phyloP scores from a whole-genome alignment of 2,329 filamentous ascomycete species.

The Fusarium pseudoanthophilum region DNA sequence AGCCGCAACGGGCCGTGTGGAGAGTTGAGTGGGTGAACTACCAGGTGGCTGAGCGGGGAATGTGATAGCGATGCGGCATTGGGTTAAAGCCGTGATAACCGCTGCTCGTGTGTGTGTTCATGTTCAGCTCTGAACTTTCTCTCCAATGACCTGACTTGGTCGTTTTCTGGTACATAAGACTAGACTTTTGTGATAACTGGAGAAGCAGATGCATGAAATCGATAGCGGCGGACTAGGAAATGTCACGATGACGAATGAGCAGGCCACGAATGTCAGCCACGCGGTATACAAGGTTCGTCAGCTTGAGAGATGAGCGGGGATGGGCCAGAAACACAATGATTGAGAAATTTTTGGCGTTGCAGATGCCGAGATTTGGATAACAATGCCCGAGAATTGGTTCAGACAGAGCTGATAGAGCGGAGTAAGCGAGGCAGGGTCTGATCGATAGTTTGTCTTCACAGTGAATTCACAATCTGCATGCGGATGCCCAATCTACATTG shows the following conservation, averaged over 20 bases:
- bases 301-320: not conserved
- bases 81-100: not conserved
- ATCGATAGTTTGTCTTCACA: not conserved
- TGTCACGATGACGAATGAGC: not conserved
- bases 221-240: not conserved
- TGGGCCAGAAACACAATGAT: not conserved
- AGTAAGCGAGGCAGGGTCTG: not conserved
- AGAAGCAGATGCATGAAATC: not conserved
- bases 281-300: not conserved
- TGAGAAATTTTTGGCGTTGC: not conserved
- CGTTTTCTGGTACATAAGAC: too few species aligned
- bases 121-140: slow-evolving; percentile 2
- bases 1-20: not conserved
- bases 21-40: not conserved
- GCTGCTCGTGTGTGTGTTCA: not conserved
- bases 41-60: not conserved
- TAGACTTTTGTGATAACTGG: not conserved
- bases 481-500: not conserved
- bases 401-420: not conserved
- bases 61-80: not conserved
- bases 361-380: not conserved
- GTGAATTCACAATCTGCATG: not conserved
- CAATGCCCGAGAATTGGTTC: not conserved
- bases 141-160: not conserved
- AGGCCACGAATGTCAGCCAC: not conserved